Evolutionary conservation across 2,329 filamentous ascomycete species (phyloP).

Genomic region (Dendryphion nanum): DNA sequence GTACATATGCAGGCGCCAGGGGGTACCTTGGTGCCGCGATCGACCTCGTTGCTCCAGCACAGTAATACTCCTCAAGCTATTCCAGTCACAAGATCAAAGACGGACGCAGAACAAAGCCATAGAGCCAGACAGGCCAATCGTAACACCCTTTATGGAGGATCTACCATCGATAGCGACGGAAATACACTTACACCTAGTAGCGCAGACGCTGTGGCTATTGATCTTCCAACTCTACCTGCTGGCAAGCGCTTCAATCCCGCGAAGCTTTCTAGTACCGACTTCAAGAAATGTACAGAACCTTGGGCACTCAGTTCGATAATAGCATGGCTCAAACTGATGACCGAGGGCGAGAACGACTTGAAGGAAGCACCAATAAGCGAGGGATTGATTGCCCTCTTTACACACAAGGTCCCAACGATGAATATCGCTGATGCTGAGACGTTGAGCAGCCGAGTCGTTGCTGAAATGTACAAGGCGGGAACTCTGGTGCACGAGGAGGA

Average conservation of each 20-base stretch:
- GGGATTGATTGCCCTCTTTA: constrained; percentile 84
- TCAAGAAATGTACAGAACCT: constrained; percentile 80
- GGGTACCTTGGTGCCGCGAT: constrained; percentile 34
- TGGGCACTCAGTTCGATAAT: constrained; percentile 92
- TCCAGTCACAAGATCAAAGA: constrained; percentile 87
- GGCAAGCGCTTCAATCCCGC: constrained; percentile 80
- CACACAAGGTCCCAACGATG: constrained; percentile 94
- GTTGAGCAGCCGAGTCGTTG: constrained; percentile 73
- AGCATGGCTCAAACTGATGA: constrained; percentile 82
- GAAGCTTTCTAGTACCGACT: constrained; percentile 77
- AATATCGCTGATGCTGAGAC: constrained; percentile 95
- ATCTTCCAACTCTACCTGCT: constrained; percentile 79
- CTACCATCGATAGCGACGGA: constrained; percentile 42
- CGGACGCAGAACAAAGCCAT: constrained; percentile 72
- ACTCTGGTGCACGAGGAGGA: constrained; percentile 88
- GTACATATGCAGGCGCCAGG: constrained; percentile 32
- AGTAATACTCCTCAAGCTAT: constrained; percentile 75
- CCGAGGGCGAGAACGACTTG: constrained; percentile 86
- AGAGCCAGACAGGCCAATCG: constrained; percentile 42
- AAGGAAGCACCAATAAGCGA: constrained; percentile 83
- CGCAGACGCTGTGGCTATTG: constrained; percentile 62
- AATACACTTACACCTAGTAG: constrained; percentile 55
- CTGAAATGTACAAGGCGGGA: constrained; percentile 74
- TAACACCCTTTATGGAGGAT: constrained; percentile 34
- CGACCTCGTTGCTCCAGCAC: constrained; percentile 72